Evolutionary conservation across 345 rosid genomes (phyloP), one percentile per base, ranked within the genome.

Genomic region (Erodium maritimum): DNA sequence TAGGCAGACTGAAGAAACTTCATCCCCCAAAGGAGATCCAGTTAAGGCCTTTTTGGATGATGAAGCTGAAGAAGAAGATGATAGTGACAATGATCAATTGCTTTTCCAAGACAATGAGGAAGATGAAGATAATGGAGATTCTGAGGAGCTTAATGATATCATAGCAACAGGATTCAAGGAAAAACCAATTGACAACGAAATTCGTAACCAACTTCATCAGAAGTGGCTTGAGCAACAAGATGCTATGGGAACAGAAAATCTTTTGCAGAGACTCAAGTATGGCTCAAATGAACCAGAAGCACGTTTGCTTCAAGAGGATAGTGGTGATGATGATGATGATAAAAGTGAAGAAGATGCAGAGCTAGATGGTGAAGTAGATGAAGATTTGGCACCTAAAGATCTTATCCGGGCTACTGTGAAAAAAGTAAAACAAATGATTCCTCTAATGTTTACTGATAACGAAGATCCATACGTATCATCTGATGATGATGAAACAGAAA

Each of bases 51-150:
- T 87, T 73, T 73, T 93, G 61, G 97, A 93, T 53, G 97, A 87
- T 56, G 91, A 82, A 70, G 96, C 97, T 56, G 95, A 82, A 72
- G 99, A 89, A 71, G 95, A 87, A 74, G 95, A 85, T 79, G 91
- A 89, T 73, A 89, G 97, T 56, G 99, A 93, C 69, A 81, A 85
- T 69, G 94, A 93, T 64, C 76, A 76, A 59, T 67, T 68, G 51
- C 82, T 78, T 23, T 81, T 85, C 54, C 70, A 77, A 66, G 91
- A 88, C 56, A 73, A 81, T 48, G 90, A 88, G 10, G 95, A 84
- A 48, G 85, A 85, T 56, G 96, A 85, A 66, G 88, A 81, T 33
- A 68, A 60, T 58, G 84, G 77, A 51, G 95, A 82, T 61, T 59
- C 60, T 33, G 86, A 80, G 63, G 91, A 86, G 60, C 82, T 86